phyloP scores from a whole-genome alignment of 176 grass and related monocot species.

The Themeda triandra region DNA sequence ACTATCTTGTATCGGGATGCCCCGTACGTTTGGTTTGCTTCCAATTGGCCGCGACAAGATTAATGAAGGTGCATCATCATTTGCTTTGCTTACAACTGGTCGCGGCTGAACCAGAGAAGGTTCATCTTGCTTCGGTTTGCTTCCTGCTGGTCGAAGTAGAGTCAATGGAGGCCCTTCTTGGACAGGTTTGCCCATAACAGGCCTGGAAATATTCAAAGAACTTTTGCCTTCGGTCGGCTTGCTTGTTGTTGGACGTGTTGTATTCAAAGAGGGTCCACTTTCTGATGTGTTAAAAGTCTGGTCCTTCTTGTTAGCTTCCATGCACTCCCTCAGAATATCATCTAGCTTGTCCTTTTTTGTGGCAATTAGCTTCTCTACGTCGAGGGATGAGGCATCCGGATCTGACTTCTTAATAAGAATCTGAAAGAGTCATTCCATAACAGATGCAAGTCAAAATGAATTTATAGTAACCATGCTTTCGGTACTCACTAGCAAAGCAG shows the following conservation, averaged over 20 bases:
- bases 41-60: conserved; percentile 36
- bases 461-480: not conserved
- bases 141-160: conserved; percentile 32
- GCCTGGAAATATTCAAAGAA: conserved; percentile 33
- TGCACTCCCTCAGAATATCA: conserved; percentile 60
- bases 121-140: conserved; percentile 18
- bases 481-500: not conserved
- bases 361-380: conserved; percentile 65
- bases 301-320: conserved; percentile 42
- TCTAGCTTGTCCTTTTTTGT: conserved; percentile 63
- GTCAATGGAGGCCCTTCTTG: conserved; percentile 30
- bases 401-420: conserved; percentile 81
- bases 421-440: conserved; percentile 35
- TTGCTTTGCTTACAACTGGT: conserved; percentile 14
- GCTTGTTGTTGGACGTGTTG: conserved; percentile 2
- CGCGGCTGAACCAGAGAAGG: conserved; percentile 32
- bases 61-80: conserved; percentile 1
- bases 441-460: conserved; percentile 9
- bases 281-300: conserved; percentile 23
- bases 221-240: not conserved
- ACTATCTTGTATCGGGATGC: conserved; percentile 18
- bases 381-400: conserved; percentile 68
- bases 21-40: conserved; percentile 34
- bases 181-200: conserved; percentile 16
- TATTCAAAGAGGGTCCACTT: not conserved